Conservation (phyloP, 2,329 filamentous ascomycete species). For the Trichoderma pleuroti region DNA sequence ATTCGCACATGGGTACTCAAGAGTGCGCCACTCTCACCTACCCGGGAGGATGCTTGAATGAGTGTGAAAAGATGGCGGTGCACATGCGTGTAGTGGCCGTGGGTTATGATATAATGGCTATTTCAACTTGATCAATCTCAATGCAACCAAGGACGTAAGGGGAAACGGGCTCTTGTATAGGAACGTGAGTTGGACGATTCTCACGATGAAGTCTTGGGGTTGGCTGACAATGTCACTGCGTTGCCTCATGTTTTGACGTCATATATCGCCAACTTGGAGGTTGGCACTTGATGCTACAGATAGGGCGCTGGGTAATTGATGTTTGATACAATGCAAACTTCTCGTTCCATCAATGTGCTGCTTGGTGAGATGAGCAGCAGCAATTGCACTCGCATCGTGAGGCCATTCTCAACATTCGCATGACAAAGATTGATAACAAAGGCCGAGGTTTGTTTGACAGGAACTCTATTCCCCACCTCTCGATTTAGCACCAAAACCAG, state of each 20-base stretch:
- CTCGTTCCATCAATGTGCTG: not conserved
- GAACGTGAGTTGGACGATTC: not conserved
- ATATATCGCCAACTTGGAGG: not conserved
- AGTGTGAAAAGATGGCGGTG: not conserved
- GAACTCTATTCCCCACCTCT: conserved; percentile 2
- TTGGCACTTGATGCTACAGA: not conserved
- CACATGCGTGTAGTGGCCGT: not conserved
- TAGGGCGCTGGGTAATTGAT: not conserved
- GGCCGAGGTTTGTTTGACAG: not conserved
- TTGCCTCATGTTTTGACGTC: not conserved
- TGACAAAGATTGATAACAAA: not conserved
- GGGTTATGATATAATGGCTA: not conserved
- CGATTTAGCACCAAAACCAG: not conserved
- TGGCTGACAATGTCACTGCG: not conserved
- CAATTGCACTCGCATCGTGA: not conserved
- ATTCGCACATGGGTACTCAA: not conserved
- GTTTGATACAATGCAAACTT: not conserved
- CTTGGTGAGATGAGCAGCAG: not conserved
- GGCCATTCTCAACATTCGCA: not conserved
- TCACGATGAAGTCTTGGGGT: not conserved
- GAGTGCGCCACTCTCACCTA: not conserved
- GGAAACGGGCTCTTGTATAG: not conserved
- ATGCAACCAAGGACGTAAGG: not conserved
- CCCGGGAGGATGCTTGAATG: not conserved
- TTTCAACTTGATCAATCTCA: not conserved